These are phyloP conservation scores for Trypanosoma vivax DNA, from an alignment of 208 protist genomes.

Conservation along the genomic window DNA sequence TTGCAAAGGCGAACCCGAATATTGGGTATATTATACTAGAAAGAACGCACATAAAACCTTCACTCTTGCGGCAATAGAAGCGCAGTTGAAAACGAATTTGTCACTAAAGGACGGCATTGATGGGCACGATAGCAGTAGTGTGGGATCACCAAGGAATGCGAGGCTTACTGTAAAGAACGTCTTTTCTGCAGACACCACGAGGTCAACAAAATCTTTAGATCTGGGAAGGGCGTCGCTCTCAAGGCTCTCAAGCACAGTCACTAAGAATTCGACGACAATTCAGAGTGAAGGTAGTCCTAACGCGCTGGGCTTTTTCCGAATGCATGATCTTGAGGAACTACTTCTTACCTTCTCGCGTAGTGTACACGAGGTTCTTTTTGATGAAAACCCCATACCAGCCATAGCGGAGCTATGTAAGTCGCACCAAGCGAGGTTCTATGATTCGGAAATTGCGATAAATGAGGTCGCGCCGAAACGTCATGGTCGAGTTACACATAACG, in stretches of 20 bases:
- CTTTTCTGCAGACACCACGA: no score
- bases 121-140: no score
- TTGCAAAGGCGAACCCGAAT: conserved; percentile 45
- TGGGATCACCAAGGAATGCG: background rate
- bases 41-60: conserved; percentile 39
- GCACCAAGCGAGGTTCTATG: conserved; percentile 50
- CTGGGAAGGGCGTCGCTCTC: no score
- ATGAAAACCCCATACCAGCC: conserved; percentile 47
- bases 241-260: no score
- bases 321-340: conserved; percentile 29
- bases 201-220: no score
- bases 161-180: no score
- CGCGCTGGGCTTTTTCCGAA: conserved; percentile 20
- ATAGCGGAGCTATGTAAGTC: conserved; percentile 38
- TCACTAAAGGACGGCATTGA: background rate
- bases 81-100: conserved; percentile 53
- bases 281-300: background rate
- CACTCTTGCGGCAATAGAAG: conserved; percentile 41
- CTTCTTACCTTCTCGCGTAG: conserved; percentile 23
- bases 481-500: conserved; percentile 36
- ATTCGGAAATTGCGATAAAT: conserved; percentile 61
- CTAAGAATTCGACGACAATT: no score
- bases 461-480: conserved; percentile 30
- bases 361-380: conserved; percentile 53
- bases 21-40: conserved; percentile 69